A percentile compares a stretch with the other conserved stretches of the same genome.
Evolutionary conservation across 2,329 filamentous ascomycete genomes (phyloP).

Genomic region (Akanthomyces dipterigenus): DNA sequence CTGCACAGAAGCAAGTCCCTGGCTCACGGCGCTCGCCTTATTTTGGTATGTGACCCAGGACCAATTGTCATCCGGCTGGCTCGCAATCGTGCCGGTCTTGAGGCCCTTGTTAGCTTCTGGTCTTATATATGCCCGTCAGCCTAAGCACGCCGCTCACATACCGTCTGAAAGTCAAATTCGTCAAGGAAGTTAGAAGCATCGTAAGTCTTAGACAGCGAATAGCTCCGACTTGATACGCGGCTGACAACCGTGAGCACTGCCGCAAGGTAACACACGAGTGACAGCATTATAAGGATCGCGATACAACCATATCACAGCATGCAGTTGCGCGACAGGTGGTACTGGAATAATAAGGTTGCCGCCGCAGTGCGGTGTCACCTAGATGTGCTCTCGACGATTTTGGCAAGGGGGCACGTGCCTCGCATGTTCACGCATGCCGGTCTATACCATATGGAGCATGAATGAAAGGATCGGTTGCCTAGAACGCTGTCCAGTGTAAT

Average conservation of each 20-base stretch:
- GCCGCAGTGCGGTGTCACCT: not conserved
- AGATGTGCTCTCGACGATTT: not conserved
- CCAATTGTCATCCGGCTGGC: constrained; percentile 48
- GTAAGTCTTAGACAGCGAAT: constrained; percentile 15
- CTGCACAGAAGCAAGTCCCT: constrained; percentile 24
- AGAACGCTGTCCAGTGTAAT: not conserved
- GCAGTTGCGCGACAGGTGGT: not conserved
- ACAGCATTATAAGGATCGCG: not conserved
- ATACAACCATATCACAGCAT: not conserved
- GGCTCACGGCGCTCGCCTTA: constrained; percentile 21
- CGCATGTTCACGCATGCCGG: not conserved
- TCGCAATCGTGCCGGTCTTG: constrained; percentile 15
- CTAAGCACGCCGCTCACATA: constrained; percentile 12
- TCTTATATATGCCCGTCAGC: too few relatives aligned
- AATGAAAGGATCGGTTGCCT: not conserved
- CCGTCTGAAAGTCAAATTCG: constrained; percentile 31
- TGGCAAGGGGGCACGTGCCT: constrained; percentile 4
- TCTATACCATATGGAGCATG: not conserved
- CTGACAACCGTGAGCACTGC: constrained; percentile 10
- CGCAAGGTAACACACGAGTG: not conserved
- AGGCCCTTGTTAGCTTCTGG: not conserved
- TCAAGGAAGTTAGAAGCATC: constrained; percentile 31
- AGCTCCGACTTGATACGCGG: constrained; percentile 9
- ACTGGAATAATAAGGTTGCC: not conserved
- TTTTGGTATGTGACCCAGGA: constrained; percentile 52